phyloP scores from a whole-genome alignment of 306 rosid species.

The Arachis stenosperma region DNA sequence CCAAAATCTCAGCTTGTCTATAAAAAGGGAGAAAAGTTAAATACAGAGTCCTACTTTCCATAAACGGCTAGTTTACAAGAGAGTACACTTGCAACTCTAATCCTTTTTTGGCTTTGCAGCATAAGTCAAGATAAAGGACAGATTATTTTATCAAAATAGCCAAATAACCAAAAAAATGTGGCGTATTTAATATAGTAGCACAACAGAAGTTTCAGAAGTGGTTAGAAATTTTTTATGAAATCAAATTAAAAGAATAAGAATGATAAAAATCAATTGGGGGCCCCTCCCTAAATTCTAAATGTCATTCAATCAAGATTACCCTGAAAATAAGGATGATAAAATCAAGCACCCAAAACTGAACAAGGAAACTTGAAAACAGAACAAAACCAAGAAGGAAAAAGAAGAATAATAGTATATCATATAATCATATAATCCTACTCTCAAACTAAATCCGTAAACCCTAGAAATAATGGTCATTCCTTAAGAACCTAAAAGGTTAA shows the following conservation, averaged over 20 bases:
- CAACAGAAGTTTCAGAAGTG: not conserved
- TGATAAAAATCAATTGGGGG: no score
- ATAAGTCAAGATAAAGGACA: constrained; percentile 27
- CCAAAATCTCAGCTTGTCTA: constrained; percentile 82
- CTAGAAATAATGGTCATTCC: constrained; percentile 29
- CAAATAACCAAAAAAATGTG: not conserved
- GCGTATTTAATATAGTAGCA: constrained; percentile 15
- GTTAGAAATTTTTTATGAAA: not conserved
- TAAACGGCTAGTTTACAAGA: constrained; percentile 29
- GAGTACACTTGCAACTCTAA: not conserved
- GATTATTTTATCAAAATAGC: constrained; percentile 6
- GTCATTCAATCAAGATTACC: no score
- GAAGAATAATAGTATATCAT: not conserved
- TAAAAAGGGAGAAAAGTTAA: constrained; percentile 32
- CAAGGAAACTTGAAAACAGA: not conserved
- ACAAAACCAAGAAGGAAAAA: constrained; percentile 10
- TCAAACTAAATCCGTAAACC: constrained; percentile 16
- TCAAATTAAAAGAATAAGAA: no score
- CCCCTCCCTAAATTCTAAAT: no score
- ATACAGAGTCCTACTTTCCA: constrained; percentile 21
- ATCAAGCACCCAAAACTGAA: constrained; percentile 26
- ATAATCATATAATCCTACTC: not conserved
- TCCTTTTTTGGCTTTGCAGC: constrained; percentile 15
- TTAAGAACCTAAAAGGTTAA: not conserved
- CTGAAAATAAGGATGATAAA: no score